Base-by-base conservation (phyloP, 352 stramenopile genomes). In the Globisporangium cylindrosporum region DNA sequence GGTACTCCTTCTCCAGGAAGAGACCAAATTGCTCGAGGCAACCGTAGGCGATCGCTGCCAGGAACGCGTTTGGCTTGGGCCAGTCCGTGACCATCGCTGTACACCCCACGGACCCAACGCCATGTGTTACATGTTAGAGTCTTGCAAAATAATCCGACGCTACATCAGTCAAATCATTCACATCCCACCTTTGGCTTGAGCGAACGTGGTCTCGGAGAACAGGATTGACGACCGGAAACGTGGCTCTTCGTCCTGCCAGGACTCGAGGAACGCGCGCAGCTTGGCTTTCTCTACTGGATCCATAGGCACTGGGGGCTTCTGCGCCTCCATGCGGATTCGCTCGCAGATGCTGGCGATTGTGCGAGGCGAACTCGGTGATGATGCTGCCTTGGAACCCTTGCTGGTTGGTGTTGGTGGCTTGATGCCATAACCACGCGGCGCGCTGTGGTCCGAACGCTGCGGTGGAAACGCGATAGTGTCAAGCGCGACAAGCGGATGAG, bases 191-290 rank as follows among this genome's bases (percentile, higher is more conserved):
- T 86, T 87, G 1, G 80, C 80, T 24, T 89, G 81, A 2, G 76
- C 75, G 49, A 89, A 89, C 3, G 74, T 80, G 4, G 82, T 76
- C 64, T 92, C 84, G 20, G 79, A 88, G 60, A 88, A 90, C 1
- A 92, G 66, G 18, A 81, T 72, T 29, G 79, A 71, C 0, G 84
- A 92, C n/a, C 81, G 81, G 43, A 90, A 92, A 15, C 62, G 71
- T 6, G 58, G 49, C 58, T 86, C 75, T 57, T 88, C 79, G 25
- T 73, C 71, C 15, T 80, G 67, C 81, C 81, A 90, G 24, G 77
- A 73, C 20, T 80, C 70, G 22, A 92, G 67, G 61, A 92, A 86
- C 20, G 75, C 72, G 22, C 76, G 70, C 38, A 87, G 70, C 51
- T 86, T 85, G 53, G 81, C 72, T 10, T 81, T 69, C 55, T 80